Conservation (phyloP, 1,284 basidiomycete species). For the Ceratobasidium sp. region DNA sequence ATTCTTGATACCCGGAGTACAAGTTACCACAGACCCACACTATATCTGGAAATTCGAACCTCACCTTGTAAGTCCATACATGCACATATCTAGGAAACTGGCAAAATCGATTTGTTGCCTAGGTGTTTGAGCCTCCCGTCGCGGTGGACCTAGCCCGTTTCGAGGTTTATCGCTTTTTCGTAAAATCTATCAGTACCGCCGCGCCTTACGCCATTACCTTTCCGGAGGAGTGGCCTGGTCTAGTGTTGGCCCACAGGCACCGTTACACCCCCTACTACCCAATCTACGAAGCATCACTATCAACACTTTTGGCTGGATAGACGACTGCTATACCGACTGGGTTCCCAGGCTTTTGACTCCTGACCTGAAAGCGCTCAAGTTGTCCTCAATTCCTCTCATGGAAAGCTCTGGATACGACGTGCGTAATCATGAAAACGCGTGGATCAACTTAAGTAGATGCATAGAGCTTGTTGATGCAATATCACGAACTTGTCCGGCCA, state of each 20-base stretch:
- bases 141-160: neutral
- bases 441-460: neutral
- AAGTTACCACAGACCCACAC: neutral
- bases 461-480: neutral
- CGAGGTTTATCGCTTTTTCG: neutral
- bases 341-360: neutral
- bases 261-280: neutral
- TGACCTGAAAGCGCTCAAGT: neutral
- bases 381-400: neutral
- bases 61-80: too few species aligned
- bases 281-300: neutral
- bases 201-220: neutral
- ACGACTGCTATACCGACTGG: neutral
- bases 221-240: neutral
- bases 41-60: neutral
- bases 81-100: too few species aligned
- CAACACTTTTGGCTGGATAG: neutral
- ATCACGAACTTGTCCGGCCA: neutral
- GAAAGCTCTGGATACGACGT: neutral
- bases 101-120: too few species aligned
- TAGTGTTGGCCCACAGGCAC: too few species aligned
- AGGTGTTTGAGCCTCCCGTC: neutral
- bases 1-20: neutral
- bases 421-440: neutral
- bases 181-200: neutral